These are phyloP conservation scores for Colletotrichum sp. DNA, from an alignment of 2,329 filamentous ascomycete genomes.

Conservation along the genomic window DNA sequence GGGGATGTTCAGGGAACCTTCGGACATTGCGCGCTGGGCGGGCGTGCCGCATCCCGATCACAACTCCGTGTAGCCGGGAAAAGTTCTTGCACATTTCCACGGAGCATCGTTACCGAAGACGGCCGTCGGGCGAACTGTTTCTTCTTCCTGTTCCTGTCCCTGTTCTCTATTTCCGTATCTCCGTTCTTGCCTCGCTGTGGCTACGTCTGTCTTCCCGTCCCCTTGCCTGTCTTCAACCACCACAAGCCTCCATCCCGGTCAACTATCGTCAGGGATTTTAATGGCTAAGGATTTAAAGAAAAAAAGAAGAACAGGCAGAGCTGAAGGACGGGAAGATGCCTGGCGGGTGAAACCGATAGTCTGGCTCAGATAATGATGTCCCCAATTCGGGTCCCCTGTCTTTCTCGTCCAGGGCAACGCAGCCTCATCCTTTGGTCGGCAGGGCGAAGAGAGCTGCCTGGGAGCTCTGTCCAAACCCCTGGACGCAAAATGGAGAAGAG, in stretches of 20 bases:
- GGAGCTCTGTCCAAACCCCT: neutral
- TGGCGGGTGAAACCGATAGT: slow-evolving; percentile 1
- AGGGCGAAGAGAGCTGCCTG: neutral
- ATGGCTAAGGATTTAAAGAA: neutral
- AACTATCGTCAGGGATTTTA: neutral
- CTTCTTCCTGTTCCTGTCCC: neutral
- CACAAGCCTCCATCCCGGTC: neutral
- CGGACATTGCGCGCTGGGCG: neutral
- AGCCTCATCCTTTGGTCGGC: neutral
- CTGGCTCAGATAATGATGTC: neutral
- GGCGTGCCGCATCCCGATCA: neutral
- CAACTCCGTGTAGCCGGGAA: neutral
- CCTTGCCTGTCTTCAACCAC: neutral
- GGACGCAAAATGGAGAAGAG: neutral
- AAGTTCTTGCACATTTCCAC: neutral
- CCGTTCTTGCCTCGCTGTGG: neutral
- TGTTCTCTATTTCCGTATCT: neutral
- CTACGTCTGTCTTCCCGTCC: neutral
- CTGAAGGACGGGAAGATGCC: neutral
- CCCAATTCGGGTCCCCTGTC: neutral
- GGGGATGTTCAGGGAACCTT: neutral
- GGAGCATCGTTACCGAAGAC: neutral
- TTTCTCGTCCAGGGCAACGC: neutral
- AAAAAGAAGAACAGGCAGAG: neutral
- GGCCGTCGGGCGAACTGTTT: neutral